These are phyloP conservation scores for Penicillium polonicum DNA, from an alignment of 2,329 filamentous ascomycete genomes.

Conservation along the genomic window DNA sequence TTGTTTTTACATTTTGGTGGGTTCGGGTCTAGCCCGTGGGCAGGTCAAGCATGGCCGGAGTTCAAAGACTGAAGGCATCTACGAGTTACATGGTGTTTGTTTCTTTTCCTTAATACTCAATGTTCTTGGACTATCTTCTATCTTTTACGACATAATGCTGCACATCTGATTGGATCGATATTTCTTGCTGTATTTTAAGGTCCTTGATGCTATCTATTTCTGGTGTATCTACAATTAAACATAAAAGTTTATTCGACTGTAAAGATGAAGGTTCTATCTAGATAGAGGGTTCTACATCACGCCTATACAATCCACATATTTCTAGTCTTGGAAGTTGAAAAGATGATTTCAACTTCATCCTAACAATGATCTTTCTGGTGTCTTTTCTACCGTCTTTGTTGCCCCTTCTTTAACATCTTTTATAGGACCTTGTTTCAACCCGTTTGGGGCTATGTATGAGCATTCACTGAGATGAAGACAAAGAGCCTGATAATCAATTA, in stretches of 20 bases:
- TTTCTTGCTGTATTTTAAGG: slow-evolving; percentile 3
- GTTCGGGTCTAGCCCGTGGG: slow-evolving; percentile 16
- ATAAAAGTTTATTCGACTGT: not conserved
- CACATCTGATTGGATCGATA: not conserved
- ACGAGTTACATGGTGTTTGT: slow-evolving; percentile 8
- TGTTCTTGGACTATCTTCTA: slow-evolving; percentile 4
- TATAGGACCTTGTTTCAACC: not conserved
- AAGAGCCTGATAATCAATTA: not conserved
- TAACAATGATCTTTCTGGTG: not conserved
- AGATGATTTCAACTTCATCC: not conserved
- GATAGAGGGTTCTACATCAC: not conserved
- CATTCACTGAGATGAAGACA: not conserved
- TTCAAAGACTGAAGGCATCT: slow-evolving; percentile 25
- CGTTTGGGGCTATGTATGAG: not conserved
- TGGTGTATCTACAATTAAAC: not conserved
- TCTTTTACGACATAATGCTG: slow-evolving; percentile 32
- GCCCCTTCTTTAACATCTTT: not conserved
- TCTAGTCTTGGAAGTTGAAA: not conserved
- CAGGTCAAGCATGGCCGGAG: slow-evolving; percentile 28
- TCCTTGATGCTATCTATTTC: not conserved
- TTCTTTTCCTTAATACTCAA: slow-evolving; percentile 13
- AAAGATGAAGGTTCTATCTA: not conserved
- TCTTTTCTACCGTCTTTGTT: not conserved
- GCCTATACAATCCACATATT: not conserved
- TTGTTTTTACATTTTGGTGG: slow-evolving; percentile 10